These are phyloP conservation scores for Spathaspora passalidarum DNA, from an alignment of 805 yeast species.

Conservation along the genomic window DNA sequence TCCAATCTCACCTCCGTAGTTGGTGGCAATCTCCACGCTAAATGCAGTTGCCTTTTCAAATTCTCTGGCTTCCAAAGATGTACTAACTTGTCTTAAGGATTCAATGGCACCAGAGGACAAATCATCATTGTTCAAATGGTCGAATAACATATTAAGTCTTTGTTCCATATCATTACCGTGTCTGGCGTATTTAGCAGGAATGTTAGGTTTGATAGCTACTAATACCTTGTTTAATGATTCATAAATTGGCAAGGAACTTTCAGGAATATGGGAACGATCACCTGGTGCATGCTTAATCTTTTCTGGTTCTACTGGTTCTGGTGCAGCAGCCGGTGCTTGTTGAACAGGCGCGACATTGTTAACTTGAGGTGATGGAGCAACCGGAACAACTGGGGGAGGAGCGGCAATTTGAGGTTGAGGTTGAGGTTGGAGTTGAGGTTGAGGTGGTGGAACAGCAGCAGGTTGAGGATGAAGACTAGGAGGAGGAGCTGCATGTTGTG, in stretches of 20 bases:
- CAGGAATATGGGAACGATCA: conserved; percentile 67
- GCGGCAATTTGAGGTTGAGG: conserved; percentile 23
- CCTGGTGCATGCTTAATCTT: conserved; percentile 50
- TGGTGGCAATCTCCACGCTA: conserved; percentile 59
- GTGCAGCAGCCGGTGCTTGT: conserved; percentile 25
- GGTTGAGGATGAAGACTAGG: conserved; percentile 1
- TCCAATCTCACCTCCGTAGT: conserved; percentile 71
- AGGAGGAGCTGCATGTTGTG: conserved; percentile 4
- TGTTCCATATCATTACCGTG: conserved; percentile 81
- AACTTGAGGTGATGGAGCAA: conserved; percentile 25
- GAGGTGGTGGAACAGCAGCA: conserved; percentile 10
- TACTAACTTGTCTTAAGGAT: conserved; percentile 50
- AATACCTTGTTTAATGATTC: conserved; percentile 54
- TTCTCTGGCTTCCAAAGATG: conserved; percentile 50
- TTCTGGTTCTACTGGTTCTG: conserved; percentile 21
- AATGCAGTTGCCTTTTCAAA: conserved; percentile 56
- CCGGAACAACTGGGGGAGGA: conserved; percentile 13
- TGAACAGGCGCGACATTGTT: conserved; percentile 13
- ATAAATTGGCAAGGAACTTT: conserved; percentile 54
- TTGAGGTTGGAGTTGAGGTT: conserved; percentile 8
- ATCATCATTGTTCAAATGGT: conserved; percentile 72
- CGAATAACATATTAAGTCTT: conserved; percentile 73
- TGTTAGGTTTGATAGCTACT: conserved; percentile 61
- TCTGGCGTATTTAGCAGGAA: conserved; percentile 70
- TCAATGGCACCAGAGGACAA: conserved; percentile 55